These are phyloP conservation scores for Candolleomyces eurysporus DNA, from an alignment of 768 basidiomycete species.

Conservation along the genomic window DNA sequence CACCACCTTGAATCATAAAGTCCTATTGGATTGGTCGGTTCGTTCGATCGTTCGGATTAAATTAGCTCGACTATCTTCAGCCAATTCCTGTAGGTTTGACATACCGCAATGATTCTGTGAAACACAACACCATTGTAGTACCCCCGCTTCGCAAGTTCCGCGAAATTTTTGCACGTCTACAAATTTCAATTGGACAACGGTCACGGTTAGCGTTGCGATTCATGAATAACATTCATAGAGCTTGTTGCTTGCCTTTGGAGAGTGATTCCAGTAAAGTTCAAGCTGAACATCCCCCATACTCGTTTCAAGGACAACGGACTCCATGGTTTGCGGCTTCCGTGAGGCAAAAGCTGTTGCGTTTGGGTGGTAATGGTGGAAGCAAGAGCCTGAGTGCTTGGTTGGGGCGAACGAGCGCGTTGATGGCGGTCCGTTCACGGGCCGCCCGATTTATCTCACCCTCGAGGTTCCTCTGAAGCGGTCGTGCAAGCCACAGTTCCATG, in stretches of 20 bases:
- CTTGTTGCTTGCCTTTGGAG: slow-evolving; percentile 52
- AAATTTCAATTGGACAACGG: slow-evolving; percentile 9
- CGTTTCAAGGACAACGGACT: slow-evolving; percentile 77
- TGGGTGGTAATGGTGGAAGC: background rate
- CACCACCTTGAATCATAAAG: slow-evolving; percentile 96
- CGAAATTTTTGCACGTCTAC: slow-evolving; percentile 95
- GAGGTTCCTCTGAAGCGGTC: too few relatives aligned
- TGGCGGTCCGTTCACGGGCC: too few relatives aligned
- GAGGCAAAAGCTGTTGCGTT: background rate
- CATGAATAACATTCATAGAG: background rate
- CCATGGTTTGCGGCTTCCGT: slow-evolving; percentile 14
- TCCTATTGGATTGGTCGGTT: slow-evolving; percentile 47
- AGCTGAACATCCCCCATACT: slow-evolving; percentile 84
- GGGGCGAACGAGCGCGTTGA: too few relatives aligned
- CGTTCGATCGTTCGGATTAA: too few relatives aligned
- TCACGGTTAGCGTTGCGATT: background rate
- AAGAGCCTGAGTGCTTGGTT: background rate
- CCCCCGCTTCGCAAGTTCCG: slow-evolving; percentile 83
- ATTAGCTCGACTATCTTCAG: background rate
- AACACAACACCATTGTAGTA: slow-evolving; percentile 92
- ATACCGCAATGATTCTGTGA: slow-evolving; percentile 86
- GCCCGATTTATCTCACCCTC: too few relatives aligned
- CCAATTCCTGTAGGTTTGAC: slow-evolving; percentile 17
- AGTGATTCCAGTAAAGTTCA: slow-evolving; percentile 92
- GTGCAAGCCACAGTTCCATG: too few relatives aligned